These are phyloP conservation scores for Aspergillus texensis DNA, from an alignment of 2,329 filamentous ascomycete genomes.

Conservation along the genomic window DNA sequence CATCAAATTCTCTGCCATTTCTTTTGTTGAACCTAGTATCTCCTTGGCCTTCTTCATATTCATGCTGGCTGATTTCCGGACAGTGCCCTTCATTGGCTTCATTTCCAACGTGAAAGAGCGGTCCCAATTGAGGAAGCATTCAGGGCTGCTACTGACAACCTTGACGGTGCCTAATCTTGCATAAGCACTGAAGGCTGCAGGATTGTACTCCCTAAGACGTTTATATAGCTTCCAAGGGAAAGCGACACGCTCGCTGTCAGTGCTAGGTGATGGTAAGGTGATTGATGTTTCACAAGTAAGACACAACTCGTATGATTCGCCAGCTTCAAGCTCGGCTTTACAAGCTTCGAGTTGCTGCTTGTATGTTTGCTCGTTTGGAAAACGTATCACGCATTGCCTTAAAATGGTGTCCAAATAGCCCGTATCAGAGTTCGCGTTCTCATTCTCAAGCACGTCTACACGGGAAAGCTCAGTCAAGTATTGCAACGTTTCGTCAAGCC, in stretches of 20 bases:
- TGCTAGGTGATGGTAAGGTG: slow-evolving; percentile 37
- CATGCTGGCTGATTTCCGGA: slow-evolving; percentile 71
- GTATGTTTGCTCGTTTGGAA: slow-evolving; percentile 56
- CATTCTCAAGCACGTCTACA: slow-evolving; percentile 6
- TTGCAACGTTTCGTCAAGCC: slow-evolving; percentile 32
- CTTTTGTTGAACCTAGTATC: slow-evolving; percentile 79
- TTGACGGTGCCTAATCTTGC: slow-evolving; percentile 70
- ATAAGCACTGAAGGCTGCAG: slow-evolving; percentile 84
- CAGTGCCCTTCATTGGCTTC: slow-evolving; percentile 94
- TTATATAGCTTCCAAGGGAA: slow-evolving; percentile 73
- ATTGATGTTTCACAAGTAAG: slow-evolving; percentile 76
- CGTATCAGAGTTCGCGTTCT: slow-evolving; percentile 18
- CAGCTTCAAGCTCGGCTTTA: slow-evolving; percentile 71
- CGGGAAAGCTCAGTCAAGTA: slow-evolving; percentile 27
- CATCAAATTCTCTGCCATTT: slow-evolving; percentile 96
- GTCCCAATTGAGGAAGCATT: slow-evolving; percentile 79
- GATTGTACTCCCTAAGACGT: slow-evolving; percentile 69
- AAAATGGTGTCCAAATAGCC: slow-evolving; percentile 36
- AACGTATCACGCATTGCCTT: slow-evolving; percentile 29
- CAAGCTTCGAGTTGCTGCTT: slow-evolving; percentile 68
- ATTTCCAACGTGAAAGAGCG: slow-evolving; percentile 58
- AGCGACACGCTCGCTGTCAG: slow-evolving; percentile 27
- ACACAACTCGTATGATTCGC: slow-evolving; percentile 84
- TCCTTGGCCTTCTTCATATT: slow-evolving; percentile 72
- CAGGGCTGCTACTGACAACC: slow-evolving; percentile 80